phyloP scores from a whole-genome alignment of 2,329 filamentous ascomycete genomes.

The Talaromyces marneffei region DNA sequence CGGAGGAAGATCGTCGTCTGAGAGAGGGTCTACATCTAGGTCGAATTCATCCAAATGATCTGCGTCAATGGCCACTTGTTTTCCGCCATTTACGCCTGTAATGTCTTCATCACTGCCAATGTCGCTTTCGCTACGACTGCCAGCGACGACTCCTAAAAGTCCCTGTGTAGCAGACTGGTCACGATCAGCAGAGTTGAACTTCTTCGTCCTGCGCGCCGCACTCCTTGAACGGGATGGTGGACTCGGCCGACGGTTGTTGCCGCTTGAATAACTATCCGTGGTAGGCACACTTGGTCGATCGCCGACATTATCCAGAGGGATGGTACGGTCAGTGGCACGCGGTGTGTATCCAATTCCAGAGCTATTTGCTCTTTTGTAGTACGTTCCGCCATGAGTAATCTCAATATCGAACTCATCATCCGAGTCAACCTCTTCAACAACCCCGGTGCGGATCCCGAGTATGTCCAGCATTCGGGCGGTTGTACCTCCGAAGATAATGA shows the following conservation, averaged over 20 bases:
- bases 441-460: conserved; percentile 88
- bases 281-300: conserved; percentile 29
- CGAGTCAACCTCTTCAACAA: conserved; percentile 93
- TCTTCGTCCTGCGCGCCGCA: conserved; percentile 49
- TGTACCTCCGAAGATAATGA: conserved; percentile 97
- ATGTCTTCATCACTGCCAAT: conserved; percentile 47
- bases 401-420: conserved; percentile 99
- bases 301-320: conserved; percentile 48
- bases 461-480: conserved; percentile 98
- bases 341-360: conserved; percentile 72
- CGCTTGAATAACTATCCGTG: conserved; percentile 51
- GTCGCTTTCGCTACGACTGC: conserved; percentile 41
- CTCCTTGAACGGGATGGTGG: conserved; percentile 32
- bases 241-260: conserved; percentile 49
- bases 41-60: conserved; percentile 33
- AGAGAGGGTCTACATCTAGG: conserved; percentile 35
- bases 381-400: conserved; percentile 62
- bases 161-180: conserved; percentile 44
- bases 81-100: conserved; percentile 33
- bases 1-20: conserved; percentile 57
- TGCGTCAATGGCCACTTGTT: conserved; percentile 27
- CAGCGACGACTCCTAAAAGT: conserved; percentile 40
- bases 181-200: conserved; percentile 40
- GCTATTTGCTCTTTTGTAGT: conserved; percentile 68
- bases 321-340: conserved; percentile 55